Conservation (phyloP, 345 rosid genomes). For the Eucalyptus sp. region DNA sequence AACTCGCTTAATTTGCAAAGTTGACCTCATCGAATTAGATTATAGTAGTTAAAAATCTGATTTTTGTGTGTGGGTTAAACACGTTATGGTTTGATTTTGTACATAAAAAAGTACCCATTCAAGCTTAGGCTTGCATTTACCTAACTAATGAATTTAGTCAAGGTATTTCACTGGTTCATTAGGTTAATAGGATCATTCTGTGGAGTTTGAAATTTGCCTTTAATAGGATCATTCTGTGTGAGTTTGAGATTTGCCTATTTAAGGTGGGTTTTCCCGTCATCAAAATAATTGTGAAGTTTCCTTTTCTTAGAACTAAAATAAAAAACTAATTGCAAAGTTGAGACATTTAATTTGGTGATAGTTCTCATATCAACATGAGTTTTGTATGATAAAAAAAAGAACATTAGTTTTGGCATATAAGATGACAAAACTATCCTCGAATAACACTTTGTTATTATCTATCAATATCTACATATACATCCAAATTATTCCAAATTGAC, state of each 20-base stretch:
- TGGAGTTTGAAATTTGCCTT: background rate
- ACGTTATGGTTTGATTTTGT: fast-evolving
- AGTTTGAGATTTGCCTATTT: background rate
- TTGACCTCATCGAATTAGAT: background rate
- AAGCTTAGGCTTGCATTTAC: background rate
- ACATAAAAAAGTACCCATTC: background rate
- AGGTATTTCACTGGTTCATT: background rate
- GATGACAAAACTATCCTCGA: background rate
- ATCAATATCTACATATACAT: background rate
- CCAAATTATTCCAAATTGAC: background rate
- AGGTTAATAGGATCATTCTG: background rate
- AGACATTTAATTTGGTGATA: background rate
- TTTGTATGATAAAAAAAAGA: background rate
- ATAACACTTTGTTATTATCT: background rate
- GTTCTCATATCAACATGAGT: background rate
- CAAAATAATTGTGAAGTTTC: background rate
- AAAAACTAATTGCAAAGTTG: background rate
- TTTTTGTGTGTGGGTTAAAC: background rate
- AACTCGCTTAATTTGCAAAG: background rate
- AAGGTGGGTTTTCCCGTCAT: background rate
- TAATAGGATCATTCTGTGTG: background rate
- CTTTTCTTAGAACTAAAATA: background rate
- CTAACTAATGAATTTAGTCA: background rate
- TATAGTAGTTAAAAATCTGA: background rate
- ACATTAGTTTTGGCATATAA: background rate